Conservation (phyloP, 768 basidiomycete species). For the Podaxis sp. region DNA sequence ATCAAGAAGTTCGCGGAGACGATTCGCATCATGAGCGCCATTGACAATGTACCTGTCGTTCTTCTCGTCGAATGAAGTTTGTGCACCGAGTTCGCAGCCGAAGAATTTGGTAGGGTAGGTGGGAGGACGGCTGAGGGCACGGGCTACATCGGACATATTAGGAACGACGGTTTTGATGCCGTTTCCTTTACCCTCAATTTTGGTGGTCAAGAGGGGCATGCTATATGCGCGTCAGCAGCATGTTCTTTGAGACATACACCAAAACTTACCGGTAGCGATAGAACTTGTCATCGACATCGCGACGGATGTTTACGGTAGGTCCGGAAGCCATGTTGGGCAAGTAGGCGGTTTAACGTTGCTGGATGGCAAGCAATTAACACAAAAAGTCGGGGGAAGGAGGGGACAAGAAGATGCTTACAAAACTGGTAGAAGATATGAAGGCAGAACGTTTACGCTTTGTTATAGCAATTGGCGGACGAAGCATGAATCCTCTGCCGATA, state of each 20-base stretch:
- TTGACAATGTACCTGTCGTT: constrained; percentile 99
- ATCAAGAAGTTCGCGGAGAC: constrained; percentile 94
- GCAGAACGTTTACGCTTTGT: constrained; percentile 63
- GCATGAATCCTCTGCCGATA: constrained; percentile 86
- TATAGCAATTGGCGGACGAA: constrained; percentile 83
- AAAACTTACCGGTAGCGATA: constrained; percentile 82
- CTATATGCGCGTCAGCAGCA: constrained; percentile 36
- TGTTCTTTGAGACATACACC: background rate
- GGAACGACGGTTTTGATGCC: constrained; percentile 99
- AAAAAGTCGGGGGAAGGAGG: background rate
- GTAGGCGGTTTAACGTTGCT: constrained; percentile 55
- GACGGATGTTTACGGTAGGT: constrained; percentile 83
- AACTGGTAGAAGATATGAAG: constrained; percentile 50
- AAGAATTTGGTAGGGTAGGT: constrained; percentile 99
- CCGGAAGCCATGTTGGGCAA: constrained; percentile 83
- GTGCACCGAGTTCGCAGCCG: constrained; percentile 96
- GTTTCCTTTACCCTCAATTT: constrained; percentile 99
- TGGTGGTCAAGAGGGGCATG: constrained; percentile 93
- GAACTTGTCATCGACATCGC: constrained; percentile 96
- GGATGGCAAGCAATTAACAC: background rate
- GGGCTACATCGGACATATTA: constrained; percentile 97
- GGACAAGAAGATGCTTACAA: constrained; percentile 37
- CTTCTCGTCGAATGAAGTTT: constrained; percentile 94
- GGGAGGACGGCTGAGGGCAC: constrained; percentile 91
- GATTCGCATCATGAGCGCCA: constrained; percentile 88